Evolutionary conservation across 2,329 filamentous ascomycete species (phyloP), one percentile per base, ranked within the genome.

Genomic region (Verticillium alfalfae): DNA sequence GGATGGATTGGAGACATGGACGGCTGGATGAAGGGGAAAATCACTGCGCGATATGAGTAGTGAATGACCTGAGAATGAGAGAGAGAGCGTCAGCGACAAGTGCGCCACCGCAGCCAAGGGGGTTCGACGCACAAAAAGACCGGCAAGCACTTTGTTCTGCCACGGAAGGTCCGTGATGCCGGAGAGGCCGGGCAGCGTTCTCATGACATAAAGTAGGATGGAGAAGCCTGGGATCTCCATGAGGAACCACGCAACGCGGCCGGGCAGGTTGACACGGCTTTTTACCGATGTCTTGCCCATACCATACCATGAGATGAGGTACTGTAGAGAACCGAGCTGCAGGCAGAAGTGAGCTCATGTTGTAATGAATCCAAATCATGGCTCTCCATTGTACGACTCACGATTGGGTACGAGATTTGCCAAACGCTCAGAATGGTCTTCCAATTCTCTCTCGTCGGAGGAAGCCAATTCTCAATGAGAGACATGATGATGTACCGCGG

Each of bases 1-100:
- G 84, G 71, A 74, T 96, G 91, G 67, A 97, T 91, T 9, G 94
- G 94, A 5, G 93, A 92, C 90, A 99, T 97, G 79, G 88, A 93
- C 0, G 94, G 94, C 65, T 94, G 92, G 66, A 94, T 81, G 62
- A 96, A 78, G 2, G 95, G 94, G 61, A 88, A 90, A 64, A 96
- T 76, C 61, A 98, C 75, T 10, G 95, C 93, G 65, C 95, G 92
- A 81, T 99, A 96, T 71, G 87, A 67, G 81, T 99, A 99, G 78
- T 99, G 95, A 61, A 94, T 85, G 38, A 90, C 81, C 81, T 91
- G 62, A n/a, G 22, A 34, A 39, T 8, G 59, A 57, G 55, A 57
- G 59, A 6, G n/a, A 39, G n/a, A 5, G 52, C 39, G 26, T 5
- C 38, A n/a, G 22, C 31, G 18, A 36, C 10, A 31, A 37, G 18